Evolutionary conservation across 805 yeast species (phyloP).

Genomic region (Nakazawaea anatomiae): DNA sequence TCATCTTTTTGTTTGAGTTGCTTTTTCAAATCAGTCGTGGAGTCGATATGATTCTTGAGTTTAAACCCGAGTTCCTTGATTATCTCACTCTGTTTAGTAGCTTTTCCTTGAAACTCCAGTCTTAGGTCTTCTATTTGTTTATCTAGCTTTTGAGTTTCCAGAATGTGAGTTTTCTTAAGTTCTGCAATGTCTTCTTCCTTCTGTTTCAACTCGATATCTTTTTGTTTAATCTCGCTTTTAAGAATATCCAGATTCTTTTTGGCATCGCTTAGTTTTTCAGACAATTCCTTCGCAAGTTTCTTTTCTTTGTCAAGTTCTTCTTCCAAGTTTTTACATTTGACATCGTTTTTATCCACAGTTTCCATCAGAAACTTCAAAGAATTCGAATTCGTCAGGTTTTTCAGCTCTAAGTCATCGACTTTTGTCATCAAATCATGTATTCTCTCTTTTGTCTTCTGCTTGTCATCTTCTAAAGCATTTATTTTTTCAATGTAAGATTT

Average conservation of each 20-base stretch:
- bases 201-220: background rate
- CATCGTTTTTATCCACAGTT: background rate
- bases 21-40: background rate
- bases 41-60: background rate
- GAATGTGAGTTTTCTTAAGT: background rate
- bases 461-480: constrained; percentile 32
- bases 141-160: constrained; percentile 1
- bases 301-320: constrained; percentile 6
- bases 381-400: background rate
- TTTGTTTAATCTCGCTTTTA: background rate
- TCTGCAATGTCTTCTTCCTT: background rate
- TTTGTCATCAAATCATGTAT: constrained; percentile 11
- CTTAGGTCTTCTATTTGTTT: background rate
- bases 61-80: background rate
- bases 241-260: constrained; percentile 3
- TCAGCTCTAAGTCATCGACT: constrained; percentile 6
- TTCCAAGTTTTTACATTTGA: constrained; percentile 4
- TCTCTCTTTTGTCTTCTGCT: constrained; percentile 11
- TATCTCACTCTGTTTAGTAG: background rate
- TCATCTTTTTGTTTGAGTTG: background rate
- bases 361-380: background rate
- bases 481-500: constrained; percentile 44
- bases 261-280: constrained; percentile 7
- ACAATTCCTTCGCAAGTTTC: constrained; percentile 5
- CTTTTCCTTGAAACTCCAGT: background rate